Evolutionary conservation across 2,329 filamentous ascomycete species (phyloP).

Genomic region (Albophoma yamanashiensis): DNA sequence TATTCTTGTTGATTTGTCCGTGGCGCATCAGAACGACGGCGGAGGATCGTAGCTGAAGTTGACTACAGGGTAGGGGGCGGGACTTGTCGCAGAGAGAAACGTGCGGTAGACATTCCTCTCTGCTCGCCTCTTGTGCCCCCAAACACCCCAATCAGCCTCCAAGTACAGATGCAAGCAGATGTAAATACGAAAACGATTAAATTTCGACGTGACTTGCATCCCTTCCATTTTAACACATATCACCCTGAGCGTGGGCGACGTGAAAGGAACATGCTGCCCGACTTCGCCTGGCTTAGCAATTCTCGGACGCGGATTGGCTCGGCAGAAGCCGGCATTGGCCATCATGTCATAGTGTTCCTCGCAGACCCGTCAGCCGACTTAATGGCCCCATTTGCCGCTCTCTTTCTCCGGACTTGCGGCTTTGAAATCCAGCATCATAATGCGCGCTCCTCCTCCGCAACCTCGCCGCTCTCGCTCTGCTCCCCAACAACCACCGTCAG

Average conservation of each 20-base stretch:
- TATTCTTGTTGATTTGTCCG: no score
- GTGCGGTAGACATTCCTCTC: background rate
- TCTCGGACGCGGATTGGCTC: constrained; percentile 23
- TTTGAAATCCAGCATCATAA: constrained; percentile 12
- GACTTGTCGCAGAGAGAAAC: background rate
- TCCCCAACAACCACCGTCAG: background rate
- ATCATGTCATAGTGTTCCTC: constrained; percentile 6
- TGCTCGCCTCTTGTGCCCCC: background rate
- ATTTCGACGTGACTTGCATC: background rate
- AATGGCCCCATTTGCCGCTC: constrained; percentile 10
- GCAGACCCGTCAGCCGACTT: constrained; percentile 14
- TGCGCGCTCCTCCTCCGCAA: background rate
- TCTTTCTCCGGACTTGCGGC: constrained; percentile 12
- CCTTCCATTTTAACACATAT: background rate
- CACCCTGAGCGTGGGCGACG: background rate
- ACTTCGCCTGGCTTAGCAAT: constrained; percentile 18
- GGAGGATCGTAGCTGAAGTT: background rate
- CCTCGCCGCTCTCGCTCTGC: background rate
- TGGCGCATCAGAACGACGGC: no score
- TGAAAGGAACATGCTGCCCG: background rate
- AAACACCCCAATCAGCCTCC: background rate
- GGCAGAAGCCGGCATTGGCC: constrained; percentile 18
- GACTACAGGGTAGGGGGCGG: background rate
- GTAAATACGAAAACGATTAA: no score
- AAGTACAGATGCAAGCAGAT: no score